Conservation (phyloP, 1,284 basidiomycete species). For the Serendipita sp. region DNA sequence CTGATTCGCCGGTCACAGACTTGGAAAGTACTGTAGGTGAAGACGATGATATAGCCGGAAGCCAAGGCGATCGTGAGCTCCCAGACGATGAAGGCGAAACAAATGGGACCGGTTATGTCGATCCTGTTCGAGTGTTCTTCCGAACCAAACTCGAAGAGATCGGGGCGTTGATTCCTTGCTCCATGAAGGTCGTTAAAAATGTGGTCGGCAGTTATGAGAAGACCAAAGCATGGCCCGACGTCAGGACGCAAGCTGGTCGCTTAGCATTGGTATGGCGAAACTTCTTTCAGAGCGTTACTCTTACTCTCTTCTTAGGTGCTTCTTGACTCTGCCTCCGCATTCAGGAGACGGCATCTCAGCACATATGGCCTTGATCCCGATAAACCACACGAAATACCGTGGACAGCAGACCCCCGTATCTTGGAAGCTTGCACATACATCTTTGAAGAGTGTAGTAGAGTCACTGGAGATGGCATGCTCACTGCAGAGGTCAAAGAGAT, state of each 20-base stretch:
- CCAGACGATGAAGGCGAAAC: conserved; percentile 35
- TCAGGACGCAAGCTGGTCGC: background rate
- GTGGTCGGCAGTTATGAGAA: background rate
- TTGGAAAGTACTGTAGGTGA: background rate
- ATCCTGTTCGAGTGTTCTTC: conserved; percentile 78
- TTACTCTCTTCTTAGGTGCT: background rate
- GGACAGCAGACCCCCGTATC: conserved; percentile 61
- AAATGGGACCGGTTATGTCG: conserved; percentile 29
- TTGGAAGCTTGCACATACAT: conserved; percentile 15
- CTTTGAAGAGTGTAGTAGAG: background rate
- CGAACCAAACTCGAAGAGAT: conserved; percentile 37
- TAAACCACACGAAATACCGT: conserved; percentile 58
- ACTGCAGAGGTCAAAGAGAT: conserved; percentile 22
- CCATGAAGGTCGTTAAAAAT: background rate
- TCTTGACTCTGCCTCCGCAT: background rate
- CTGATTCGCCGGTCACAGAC: background rate
- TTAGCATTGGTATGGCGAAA: background rate
- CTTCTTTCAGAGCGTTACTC: too few species aligned
- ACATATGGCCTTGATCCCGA: conserved; percentile 52
- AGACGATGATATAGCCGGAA: background rate
- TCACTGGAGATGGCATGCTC: background rate
- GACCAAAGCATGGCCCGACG: background rate
- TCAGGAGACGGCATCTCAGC: background rate
- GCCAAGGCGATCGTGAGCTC: background rate
- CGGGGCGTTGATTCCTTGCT: background rate